Evolutionary conservation across 108 stramenopile species (phyloP).

Genomic region (Stephanodiscus triporus): DNA sequence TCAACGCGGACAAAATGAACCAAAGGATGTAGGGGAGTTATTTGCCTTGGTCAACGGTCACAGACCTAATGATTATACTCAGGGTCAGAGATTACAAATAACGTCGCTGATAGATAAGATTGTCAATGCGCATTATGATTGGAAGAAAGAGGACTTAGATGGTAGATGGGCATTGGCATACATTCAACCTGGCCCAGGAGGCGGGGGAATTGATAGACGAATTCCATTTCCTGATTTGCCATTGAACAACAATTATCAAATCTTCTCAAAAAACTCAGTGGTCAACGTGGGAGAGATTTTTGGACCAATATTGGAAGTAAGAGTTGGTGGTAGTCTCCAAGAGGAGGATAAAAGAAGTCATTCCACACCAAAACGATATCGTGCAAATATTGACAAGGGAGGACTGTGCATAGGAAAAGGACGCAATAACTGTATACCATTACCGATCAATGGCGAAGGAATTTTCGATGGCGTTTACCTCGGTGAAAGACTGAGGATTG

Average conservation of each 20-base stretch:
- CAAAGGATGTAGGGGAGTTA: neutral
- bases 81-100: constrained; percentile 39
- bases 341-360: constrained; percentile 25
- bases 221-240: constrained; percentile 62
- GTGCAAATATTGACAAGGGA: constrained; percentile 47
- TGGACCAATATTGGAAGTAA: constrained; percentile 43
- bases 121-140: constrained; percentile 12
- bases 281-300: constrained; percentile 52
- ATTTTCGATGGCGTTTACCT: constrained; percentile 59
- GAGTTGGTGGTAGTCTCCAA: constrained; percentile 43
- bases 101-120: constrained; percentile 31
- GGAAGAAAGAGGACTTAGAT: constrained; percentile 18
- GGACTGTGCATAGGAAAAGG: constrained; percentile 29
- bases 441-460: constrained; percentile 57
- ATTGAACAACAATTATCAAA: constrained; percentile 55
- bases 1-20: neutral
- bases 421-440: constrained; percentile 19
- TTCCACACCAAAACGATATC: neutral
- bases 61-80: constrained; percentile 37
- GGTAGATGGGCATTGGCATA: constrained; percentile 55
- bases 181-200: constrained; percentile 56
- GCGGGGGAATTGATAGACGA: constrained; percentile 60
- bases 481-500: constrained; percentile 55
- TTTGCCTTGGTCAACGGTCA: neutral
- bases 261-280: constrained; percentile 32